These are phyloP conservation scores for Aristolochia contorta DNA, from an alignment of 164 flowering plant genomes.

Conservation along the genomic window DNA sequence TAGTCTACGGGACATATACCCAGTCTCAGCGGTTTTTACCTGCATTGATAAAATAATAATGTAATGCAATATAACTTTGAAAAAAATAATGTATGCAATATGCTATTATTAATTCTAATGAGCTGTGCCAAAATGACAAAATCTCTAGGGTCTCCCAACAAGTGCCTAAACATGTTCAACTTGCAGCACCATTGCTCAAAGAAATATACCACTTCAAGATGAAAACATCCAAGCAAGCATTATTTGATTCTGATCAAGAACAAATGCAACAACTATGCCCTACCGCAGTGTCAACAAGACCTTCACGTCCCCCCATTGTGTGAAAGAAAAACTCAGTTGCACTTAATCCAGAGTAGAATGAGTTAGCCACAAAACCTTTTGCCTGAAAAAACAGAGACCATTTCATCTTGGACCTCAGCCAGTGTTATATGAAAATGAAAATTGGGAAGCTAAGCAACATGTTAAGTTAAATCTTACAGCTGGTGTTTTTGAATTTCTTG, in stretches of 20 bases:
- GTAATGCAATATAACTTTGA: no score
- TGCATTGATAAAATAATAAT: constrained; percentile 15
- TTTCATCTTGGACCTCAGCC: not conserved
- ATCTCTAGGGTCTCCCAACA: no score
- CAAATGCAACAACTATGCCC: not conserved
- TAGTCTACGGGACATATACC: constrained; percentile 95
- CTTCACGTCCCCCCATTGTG: constrained; percentile 99
- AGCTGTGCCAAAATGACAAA: no score
- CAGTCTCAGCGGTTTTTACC: constrained; percentile 99
- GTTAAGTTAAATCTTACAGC: constrained; percentile 37
- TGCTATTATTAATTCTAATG: no score
- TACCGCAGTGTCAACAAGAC: constrained; percentile 99
- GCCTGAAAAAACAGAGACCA: constrained; percentile 49
- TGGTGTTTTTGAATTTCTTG: constrained; percentile 60
- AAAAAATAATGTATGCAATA: no score
- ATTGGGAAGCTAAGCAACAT: not conserved
- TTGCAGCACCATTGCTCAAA: not conserved
- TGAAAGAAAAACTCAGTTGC: constrained; percentile 98
- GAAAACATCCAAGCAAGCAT: not conserved
- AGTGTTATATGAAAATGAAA: not conserved
- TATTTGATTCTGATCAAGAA: not conserved
- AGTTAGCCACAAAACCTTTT: constrained; percentile 95
- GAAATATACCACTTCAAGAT: not conserved
- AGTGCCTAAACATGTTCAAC: no score
- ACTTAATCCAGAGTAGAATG: constrained; percentile 83